Evolutionary conservation across 1,284 basidiomycete genomes (phyloP), one percentile per base, ranked within the genome.

Genomic region (Cerioporus squamosus): DNA sequence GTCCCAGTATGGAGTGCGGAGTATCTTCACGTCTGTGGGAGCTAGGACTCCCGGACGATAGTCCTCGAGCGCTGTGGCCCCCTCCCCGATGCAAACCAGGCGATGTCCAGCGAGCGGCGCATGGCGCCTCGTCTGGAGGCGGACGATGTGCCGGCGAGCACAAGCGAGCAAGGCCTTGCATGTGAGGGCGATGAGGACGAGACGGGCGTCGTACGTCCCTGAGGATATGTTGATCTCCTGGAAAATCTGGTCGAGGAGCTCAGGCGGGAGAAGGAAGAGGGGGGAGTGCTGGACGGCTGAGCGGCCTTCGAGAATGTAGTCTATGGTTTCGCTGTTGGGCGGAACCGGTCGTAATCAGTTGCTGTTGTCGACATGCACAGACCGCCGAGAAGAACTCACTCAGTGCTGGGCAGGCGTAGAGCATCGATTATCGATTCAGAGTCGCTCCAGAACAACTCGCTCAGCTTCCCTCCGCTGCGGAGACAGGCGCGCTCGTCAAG

Each of bases 81-180:
- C 33, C 29, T 53, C 44, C 10, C 33, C 47, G 29, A 60, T 44
- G 51, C 55, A 57, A 47, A 60, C 20, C 29, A 60, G 59, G 42
- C 59, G 54, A 38, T 60, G 59, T 1, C 59, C 51, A n/a, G 55
- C 59, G 44, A 60, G 55, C 22, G 54, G 47, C 38, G 50, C 51
- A 33, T 43, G 56, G 20, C 53, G 51, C 3, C 48, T 17, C 15
- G 36, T 52, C 43, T 57, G 54, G 22, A 57, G 36, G 22, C 55
- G 51, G 15, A 43, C 48, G 51, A 60, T 56, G 43, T 57, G 55
- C 26, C 51, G 51, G 5, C 39, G 55, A n/a, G 59, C 59, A 48
- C 56, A 40, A n/a, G 47, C 47, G 29, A 60, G 59, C 7, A 49
- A 43, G 44, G 39, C 31, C 39, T 57, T 57, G 55, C 59, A 60